Conservation (phyloP, 306 rosid species). For the Hylodesmum podocarpum region DNA sequence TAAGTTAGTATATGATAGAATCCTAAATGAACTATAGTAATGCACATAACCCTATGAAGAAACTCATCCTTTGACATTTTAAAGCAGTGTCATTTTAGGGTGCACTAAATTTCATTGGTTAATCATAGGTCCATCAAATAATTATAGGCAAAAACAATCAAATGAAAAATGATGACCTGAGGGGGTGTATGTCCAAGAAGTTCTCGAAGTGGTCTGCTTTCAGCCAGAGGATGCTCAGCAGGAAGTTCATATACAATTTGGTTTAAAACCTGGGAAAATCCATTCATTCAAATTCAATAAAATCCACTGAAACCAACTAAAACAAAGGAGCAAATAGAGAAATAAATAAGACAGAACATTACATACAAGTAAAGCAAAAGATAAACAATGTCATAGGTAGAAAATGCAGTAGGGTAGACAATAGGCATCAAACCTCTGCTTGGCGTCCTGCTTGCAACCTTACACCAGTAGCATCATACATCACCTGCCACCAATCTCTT, state of each 20-base stretch:
- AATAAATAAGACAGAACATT: neutral
- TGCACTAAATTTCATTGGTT: neutral
- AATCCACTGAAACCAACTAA: conserved; percentile 18
- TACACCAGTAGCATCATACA: conserved; percentile 94
- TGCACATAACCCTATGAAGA: neutral
- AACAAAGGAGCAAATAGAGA: neutral
- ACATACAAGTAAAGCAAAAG: neutral
- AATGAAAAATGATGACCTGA: conserved; percentile 53
- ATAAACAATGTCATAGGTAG: neutral
- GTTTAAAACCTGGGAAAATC: conserved; percentile 61
- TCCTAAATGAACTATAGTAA: neutral
- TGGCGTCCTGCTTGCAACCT: conserved; percentile 97
- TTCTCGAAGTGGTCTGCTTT: conserved; percentile 79
- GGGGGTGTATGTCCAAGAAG: conserved; percentile 92
- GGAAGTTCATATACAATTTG: conserved; percentile 93
- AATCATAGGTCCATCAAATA: neutral
- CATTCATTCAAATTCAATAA: conserved; percentile 15
- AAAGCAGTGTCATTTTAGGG: neutral
- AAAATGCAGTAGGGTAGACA: neutral
- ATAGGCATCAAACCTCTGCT: conserved; percentile 72
- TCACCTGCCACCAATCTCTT: conserved; percentile 64
- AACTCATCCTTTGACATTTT: neutral
- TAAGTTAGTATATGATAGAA: neutral
- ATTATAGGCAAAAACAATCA: conserved; percentile 3
- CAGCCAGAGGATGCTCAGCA: conserved; percentile 84